phyloP scores from a whole-genome alignment of 129 eudicot species.

The Kitagawia praeruptora region DNA sequence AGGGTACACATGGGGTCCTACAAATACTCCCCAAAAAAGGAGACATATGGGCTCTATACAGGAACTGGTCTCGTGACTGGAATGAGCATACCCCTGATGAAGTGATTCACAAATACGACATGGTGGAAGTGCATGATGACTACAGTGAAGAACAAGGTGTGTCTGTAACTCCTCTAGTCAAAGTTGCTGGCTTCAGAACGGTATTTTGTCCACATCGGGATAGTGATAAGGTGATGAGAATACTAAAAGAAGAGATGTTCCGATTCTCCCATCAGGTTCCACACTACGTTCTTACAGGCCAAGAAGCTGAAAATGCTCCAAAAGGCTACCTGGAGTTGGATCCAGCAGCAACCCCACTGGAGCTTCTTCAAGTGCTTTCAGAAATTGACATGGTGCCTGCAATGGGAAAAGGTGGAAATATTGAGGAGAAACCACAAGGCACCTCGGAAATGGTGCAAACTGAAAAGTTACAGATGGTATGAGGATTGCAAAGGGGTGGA shows the following conservation, averaged over 20 bases:
- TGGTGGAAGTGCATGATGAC: slow-evolving; percentile 79
- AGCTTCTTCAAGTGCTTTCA: slow-evolving; percentile 50
- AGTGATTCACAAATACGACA: slow-evolving; percentile 68
- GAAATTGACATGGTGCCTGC: slow-evolving; percentile 14
- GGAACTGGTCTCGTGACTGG: slow-evolving; percentile 81
- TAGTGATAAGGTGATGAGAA: slow-evolving; percentile 32
- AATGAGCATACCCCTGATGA: slow-evolving; percentile 60
- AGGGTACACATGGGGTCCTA: slow-evolving; percentile 45
- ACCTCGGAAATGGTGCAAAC: not conserved
- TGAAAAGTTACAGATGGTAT: slow-evolving; percentile 1
- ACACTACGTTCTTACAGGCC: slow-evolving; percentile 47
- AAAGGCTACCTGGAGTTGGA: slow-evolving; percentile 80
- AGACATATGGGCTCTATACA: slow-evolving; percentile 91
- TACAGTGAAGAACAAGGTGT: slow-evolving; percentile 65
- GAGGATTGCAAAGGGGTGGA: slow-evolving; percentile 11
- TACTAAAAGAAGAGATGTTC: slow-evolving; percentile 79
- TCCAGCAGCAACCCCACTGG: slow-evolving; percentile 90
- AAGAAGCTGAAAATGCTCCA: slow-evolving; percentile 63
- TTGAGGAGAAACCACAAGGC: not conserved
- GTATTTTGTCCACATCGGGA: slow-evolving; percentile 48
- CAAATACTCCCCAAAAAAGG: slow-evolving; percentile 56
- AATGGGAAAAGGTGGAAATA: slow-evolving; percentile 8
- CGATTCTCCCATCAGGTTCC: slow-evolving; percentile 90
- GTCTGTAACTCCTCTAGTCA: slow-evolving; percentile 53
- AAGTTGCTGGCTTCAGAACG: slow-evolving; percentile 63